Evolutionary conservation across 495 filamentous ascomycete species (phyloP).

Genomic region (Penicillium subrubescens): DNA sequence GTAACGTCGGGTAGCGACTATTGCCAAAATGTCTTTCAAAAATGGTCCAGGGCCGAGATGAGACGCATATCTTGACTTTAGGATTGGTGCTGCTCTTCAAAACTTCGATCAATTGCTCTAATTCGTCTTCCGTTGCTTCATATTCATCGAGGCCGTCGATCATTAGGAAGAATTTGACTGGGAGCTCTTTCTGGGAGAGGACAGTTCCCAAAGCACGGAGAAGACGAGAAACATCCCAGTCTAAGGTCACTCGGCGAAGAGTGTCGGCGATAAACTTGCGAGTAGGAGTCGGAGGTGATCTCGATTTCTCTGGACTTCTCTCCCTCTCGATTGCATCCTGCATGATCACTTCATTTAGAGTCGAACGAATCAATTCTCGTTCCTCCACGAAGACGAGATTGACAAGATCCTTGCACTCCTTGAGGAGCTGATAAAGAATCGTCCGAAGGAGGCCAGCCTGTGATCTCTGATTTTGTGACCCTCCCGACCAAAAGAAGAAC

Average conservation of each 20-base stretch:
- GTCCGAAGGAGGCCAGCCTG: neutral
- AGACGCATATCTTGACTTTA: neutral
- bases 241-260: neutral
- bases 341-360: neutral
- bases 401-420: neutral
- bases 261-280: neutral
- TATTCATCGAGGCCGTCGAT: neutral
- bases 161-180: neutral
- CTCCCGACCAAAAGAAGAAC: neutral
- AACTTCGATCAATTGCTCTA: neutral
- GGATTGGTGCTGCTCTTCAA: neutral
- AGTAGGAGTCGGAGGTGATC: neutral
- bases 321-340: neutral
- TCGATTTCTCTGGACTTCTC: neutral
- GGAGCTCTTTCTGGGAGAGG: neutral
- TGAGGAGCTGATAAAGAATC: neutral
- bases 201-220: neutral
- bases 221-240: neutral
- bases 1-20: neutral
- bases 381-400: neutral
- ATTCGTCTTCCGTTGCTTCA: neutral
- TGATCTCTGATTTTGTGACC: neutral
- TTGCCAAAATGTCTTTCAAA: neutral
- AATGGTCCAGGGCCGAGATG: neutral
- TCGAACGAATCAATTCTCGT: neutral